These are phyloP conservation scores for Polytrichum formosum DNA, from an alignment of 225 moss, liverwort and hornwort genomes.

Conservation along the genomic window DNA sequence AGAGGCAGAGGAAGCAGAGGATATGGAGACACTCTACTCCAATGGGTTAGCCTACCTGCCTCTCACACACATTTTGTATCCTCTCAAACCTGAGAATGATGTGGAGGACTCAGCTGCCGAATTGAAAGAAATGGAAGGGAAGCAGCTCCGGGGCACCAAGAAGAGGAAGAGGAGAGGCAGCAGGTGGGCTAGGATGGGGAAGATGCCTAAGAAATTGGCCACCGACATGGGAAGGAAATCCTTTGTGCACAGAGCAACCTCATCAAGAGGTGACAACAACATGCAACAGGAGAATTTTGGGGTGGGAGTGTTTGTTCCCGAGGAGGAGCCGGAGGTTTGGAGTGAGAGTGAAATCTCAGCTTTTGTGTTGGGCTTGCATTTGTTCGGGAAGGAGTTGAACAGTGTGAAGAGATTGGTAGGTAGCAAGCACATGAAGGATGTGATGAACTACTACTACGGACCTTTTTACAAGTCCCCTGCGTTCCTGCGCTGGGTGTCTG, in stretches of 20 bases:
- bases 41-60: conserved; percentile 6
- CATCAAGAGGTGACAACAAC: conserved; percentile 4
- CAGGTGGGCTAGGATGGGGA: conserved; percentile 38
- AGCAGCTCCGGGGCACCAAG: conserved; percentile 7
- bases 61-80: conserved; percentile 4
- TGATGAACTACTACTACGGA: conserved; percentile 45
- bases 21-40: conserved; percentile 7
- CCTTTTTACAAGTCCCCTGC: conserved; percentile 36
- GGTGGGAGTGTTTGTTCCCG: conserved; percentile 25
- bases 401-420: conserved; percentile 47
- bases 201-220: conserved; percentile 23
- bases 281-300: background rate
- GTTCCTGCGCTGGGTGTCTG: conserved; percentile 41
- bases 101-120: conserved; percentile 8
- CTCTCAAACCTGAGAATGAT: conserved; percentile 4
- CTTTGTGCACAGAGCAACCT: conserved; percentile 6
- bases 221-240: conserved; percentile 23
- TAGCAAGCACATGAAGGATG: conserved; percentile 48
- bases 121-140: conserved; percentile 9
- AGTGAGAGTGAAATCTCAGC: conserved; percentile 32
- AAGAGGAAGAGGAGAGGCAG: conserved; percentile 46
- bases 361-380: conserved; percentile 45
- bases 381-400: conserved; percentile 54
- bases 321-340: conserved; percentile 31
- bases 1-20: conserved; percentile 1